Percentiles rank a stretch among this genome's conserved stretches.
Evolutionary conservation across 78 protist species (phyloP).

Genomic region (Acrasis kona): DNA sequence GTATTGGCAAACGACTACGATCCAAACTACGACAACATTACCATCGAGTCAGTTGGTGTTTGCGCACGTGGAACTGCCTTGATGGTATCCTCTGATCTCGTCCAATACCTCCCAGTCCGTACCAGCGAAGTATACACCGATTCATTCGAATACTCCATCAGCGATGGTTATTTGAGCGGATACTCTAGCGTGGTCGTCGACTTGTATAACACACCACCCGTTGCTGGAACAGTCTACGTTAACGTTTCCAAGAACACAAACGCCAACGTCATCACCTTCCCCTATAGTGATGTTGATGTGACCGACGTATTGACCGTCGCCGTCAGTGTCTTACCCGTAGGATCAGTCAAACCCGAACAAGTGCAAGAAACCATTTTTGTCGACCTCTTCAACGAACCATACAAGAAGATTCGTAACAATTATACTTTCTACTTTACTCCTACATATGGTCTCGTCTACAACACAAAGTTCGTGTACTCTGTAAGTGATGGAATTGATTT

Average conservation of each 20-base stretch:
- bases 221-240: not conserved
- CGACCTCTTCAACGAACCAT: not conserved
- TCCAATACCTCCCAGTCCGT: not conserved
- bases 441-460: not conserved
- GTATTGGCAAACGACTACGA: not conserved
- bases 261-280: not conserved
- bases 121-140: not conserved
- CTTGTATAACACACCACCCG: not conserved
- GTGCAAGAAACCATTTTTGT: not conserved
- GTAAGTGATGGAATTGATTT: not conserved
- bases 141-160: not conserved
- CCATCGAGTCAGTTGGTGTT: not conserved
- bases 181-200: not conserved
- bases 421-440: not conserved
- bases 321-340: not conserved
- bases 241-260: not conserved
- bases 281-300: not conserved
- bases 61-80: not conserved
- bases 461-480: not conserved
- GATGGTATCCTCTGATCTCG: not conserved
- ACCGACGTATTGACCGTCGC: not conserved
- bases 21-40: not conserved
- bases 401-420: not conserved
- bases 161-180: not conserved
- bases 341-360: not conserved